phyloP scores from a whole-genome alignment of 2,329 filamentous ascomycete species.

The Exserohilum turcica region DNA sequence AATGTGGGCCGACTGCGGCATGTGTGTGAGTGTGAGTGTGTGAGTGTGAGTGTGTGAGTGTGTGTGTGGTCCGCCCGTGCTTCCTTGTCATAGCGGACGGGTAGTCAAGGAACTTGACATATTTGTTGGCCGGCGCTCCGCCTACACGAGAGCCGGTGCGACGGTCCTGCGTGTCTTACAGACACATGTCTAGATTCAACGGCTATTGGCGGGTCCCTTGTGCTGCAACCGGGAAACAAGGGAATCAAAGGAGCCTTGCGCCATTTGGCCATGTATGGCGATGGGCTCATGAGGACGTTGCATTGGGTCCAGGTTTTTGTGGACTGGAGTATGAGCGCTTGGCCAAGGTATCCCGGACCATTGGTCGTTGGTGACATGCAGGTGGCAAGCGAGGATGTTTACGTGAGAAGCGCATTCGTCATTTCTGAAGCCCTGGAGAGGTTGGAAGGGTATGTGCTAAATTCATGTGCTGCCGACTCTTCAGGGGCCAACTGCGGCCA shows the following conservation, averaged over 20 bases:
- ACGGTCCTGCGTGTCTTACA: constrained; percentile 27
- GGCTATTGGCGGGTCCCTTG: constrained; percentile 31
- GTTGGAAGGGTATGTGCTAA: constrained; percentile 10
- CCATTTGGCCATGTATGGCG: neutral
- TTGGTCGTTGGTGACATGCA: constrained; percentile 8
- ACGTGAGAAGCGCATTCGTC: constrained; percentile 4
- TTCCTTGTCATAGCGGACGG: constrained; percentile 1
- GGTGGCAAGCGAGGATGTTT: constrained; percentile 16
- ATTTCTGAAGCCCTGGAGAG: constrained; percentile 3
- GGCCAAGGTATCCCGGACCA: constrained; percentile 12
- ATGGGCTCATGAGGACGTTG: constrained; percentile 1
- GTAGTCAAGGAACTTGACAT: constrained; percentile 9
- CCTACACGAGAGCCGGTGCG: constrained; percentile 34
- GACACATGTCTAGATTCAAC: constrained; percentile 17
- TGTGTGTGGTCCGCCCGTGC: neutral
- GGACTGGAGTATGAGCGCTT: constrained; percentile 14
- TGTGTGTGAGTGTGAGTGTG: too few relatives aligned
- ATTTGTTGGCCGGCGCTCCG: constrained; percentile 19
- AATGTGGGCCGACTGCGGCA: constrained; percentile 1
- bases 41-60: too few relatives aligned
- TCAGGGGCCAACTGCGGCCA: constrained; percentile 7
- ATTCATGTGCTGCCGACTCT: constrained; percentile 10
- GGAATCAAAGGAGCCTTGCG: too few relatives aligned
- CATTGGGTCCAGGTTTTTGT: constrained; percentile 1
- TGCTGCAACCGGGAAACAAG: too few relatives aligned